Conservation (phyloP, 768 basidiomycete species). For the Serpula lacrymans region DNA sequence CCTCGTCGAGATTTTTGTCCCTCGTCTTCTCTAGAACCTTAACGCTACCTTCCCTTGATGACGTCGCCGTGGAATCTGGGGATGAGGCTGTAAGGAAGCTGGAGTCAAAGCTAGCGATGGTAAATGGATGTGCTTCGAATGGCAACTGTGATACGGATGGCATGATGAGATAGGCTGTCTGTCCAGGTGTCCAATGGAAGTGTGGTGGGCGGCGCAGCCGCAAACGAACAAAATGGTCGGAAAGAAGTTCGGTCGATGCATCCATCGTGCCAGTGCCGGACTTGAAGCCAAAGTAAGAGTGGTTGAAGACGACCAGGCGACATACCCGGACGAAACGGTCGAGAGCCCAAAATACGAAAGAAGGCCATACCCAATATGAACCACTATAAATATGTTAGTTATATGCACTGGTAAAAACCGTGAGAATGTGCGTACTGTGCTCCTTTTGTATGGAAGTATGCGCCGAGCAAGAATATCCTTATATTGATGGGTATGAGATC, state of each 20-base stretch:
- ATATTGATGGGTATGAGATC: too few relatives aligned
- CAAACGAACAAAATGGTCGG: constrained; percentile 45
- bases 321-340: constrained; percentile 49
- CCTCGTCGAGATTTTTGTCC: constrained; percentile 1
- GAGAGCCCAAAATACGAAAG: constrained; percentile 32
- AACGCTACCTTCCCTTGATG: constrained; percentile 1
- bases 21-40: constrained; percentile 1
- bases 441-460: constrained; percentile 38
- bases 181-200: constrained; percentile 54
- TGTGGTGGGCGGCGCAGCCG: constrained; percentile 40
- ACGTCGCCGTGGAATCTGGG: neutral
- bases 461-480: constrained; percentile 36
- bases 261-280: constrained; percentile 26
- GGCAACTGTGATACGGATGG: constrained; percentile 43
- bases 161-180: constrained; percentile 49
- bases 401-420: too few relatives aligned
- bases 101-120: constrained; percentile 46
- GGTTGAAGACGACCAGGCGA: constrained; percentile 43
- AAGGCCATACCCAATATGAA: constrained; percentile 29
- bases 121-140: constrained; percentile 60
- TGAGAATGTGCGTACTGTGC: constrained; percentile 32
- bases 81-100: constrained; percentile 8
- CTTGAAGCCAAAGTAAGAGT: constrained; percentile 32
- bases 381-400: constrained; percentile 8
- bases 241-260: constrained; percentile 40